Conservation (phyloP, 2,329 filamentous ascomycete genomes). For the Fusarium drepaniforme region DNA sequence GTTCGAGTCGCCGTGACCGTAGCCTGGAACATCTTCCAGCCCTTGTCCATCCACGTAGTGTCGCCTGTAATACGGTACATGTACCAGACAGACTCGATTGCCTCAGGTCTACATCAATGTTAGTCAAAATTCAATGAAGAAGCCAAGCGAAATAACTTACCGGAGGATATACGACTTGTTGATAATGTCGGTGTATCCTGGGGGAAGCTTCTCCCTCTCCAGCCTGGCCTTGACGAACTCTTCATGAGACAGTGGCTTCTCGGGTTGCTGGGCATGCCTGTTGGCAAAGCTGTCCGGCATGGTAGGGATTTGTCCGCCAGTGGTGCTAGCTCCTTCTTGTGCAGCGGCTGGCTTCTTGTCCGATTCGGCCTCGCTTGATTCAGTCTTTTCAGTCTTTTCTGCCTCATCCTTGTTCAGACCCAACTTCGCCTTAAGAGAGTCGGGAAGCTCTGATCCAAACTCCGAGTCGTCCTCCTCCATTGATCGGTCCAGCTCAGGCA, state of each 20-base stretch:
- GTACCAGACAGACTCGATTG: slow-evolving; percentile 89
- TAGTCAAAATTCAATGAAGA: background rate
- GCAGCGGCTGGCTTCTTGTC: slow-evolving; percentile 21
- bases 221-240: slow-evolving; percentile 65
- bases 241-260: slow-evolving; percentile 62
- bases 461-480: slow-evolving; percentile 37
- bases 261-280: slow-evolving; percentile 11
- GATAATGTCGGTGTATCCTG: slow-evolving; percentile 62
- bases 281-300: slow-evolving; percentile 26
- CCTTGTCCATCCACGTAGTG: slow-evolving; percentile 79
- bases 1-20: slow-evolving; percentile 76
- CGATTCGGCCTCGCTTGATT: slow-evolving; percentile 8
- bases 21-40: slow-evolving; percentile 86
- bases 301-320: slow-evolving; percentile 4
- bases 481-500: slow-evolving; percentile 39
- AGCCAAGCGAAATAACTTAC: slow-evolving; percentile 53
- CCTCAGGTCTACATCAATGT: slow-evolving; percentile 73
- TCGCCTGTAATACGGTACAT: slow-evolving; percentile 93
- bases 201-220: slow-evolving; percentile 57
- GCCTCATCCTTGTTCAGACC: slow-evolving; percentile 23
- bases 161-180: slow-evolving; percentile 70
- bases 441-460: slow-evolving; percentile 47
- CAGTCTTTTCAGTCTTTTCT: slow-evolving; percentile 10
- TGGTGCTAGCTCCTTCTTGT: slow-evolving; percentile 12
- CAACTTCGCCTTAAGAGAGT: slow-evolving; percentile 49